Conservation (phyloP, 495 filamentous ascomycete genomes). For the Arthonia radiata region DNA sequence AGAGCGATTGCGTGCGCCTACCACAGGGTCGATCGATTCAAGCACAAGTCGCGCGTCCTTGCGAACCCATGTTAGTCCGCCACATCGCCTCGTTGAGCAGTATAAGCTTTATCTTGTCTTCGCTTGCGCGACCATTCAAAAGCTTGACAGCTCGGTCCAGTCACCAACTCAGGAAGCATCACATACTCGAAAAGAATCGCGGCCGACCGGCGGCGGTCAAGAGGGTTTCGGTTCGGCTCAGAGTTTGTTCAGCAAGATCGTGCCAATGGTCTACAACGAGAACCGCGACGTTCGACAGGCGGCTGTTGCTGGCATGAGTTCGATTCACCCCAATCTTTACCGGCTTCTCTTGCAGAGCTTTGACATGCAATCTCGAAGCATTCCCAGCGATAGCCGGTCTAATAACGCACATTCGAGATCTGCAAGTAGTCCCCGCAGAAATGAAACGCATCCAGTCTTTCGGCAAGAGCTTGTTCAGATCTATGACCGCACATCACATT, state of each 20-base stretch:
- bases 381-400: no score
- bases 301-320: slow-evolving; percentile 76
- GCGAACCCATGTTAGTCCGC: no score
- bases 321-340: slow-evolving; percentile 90
- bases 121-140: slow-evolving; percentile 84
- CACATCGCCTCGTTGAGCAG: slow-evolving; percentile 79
- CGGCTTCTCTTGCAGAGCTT: slow-evolving; percentile 74
- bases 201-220: slow-evolving; percentile 34
- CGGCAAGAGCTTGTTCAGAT: slow-evolving; percentile 89
- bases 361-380: no score
- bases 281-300: slow-evolving; percentile 61
- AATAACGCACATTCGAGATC: slow-evolving; percentile 51
- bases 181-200: slow-evolving; percentile 66
- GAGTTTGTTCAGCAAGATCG: slow-evolving; percentile 69
- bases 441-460: slow-evolving; percentile 56
- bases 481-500: slow-evolving; percentile 81
- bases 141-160: slow-evolving; percentile 27
- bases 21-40: slow-evolving; percentile 19
- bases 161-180: slow-evolving; percentile 33
- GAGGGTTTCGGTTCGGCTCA: slow-evolving; percentile 76
- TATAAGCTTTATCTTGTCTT: slow-evolving; percentile 98
- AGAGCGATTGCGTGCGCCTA: slow-evolving; percentile 22
- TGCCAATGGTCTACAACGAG: slow-evolving; percentile 58
- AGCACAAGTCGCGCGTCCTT: slow-evolving; percentile 47
- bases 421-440: slow-evolving; percentile 48